Conservation (phyloP, 2,329 filamentous ascomycete genomes). For the Verticillium tricorpus region DNA sequence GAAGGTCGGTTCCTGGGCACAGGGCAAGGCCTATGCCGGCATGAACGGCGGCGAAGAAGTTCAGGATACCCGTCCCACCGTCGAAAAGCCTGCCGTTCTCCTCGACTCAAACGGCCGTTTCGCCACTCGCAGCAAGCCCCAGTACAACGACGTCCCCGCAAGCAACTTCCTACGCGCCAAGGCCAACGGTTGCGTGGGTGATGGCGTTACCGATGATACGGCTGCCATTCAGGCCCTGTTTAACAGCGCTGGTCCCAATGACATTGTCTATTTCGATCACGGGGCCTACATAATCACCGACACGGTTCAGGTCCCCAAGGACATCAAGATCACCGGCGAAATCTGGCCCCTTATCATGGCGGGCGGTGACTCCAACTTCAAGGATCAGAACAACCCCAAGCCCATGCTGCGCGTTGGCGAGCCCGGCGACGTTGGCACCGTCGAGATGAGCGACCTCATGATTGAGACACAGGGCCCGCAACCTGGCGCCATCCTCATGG, state of each 20-base stretch:
- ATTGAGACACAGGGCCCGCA: slow-evolving; percentile 80
- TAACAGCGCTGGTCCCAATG: slow-evolving; percentile 57
- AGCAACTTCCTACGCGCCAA: slow-evolving; percentile 79
- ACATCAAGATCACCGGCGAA: slow-evolving; percentile 85
- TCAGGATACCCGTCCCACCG: slow-evolving; percentile 53
- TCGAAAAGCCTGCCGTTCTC: slow-evolving; percentile 63
- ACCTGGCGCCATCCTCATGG: slow-evolving; percentile 82
- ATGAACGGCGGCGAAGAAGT: slow-evolving; percentile 42
- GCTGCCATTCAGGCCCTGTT: slow-evolving; percentile 76
- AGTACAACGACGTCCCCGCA: slow-evolving; percentile 68
- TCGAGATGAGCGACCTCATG: slow-evolving; percentile 86
- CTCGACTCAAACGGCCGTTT: slow-evolving; percentile 60
- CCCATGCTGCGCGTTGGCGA: slow-evolving; percentile 84
- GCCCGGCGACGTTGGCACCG: slow-evolving; percentile 68
- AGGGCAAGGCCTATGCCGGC: slow-evolving; percentile 69
- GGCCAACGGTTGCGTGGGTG: slow-evolving; percentile 76
- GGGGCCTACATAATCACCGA: slow-evolving; percentile 67
- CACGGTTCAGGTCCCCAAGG: slow-evolving; percentile 69
- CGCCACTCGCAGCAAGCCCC: slow-evolving; percentile 82
- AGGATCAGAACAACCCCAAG: slow-evolving; percentile 68
- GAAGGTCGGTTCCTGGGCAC: slow-evolving; percentile 67
- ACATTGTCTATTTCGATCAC: slow-evolving; percentile 71
- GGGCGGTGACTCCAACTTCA: slow-evolving; percentile 65
- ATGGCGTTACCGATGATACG: slow-evolving; percentile 85
- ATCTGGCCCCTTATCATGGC: slow-evolving; percentile 90